Base-by-base conservation (phyloP, 1,139 yeast genomes). In the Pichia sp. region DNA sequence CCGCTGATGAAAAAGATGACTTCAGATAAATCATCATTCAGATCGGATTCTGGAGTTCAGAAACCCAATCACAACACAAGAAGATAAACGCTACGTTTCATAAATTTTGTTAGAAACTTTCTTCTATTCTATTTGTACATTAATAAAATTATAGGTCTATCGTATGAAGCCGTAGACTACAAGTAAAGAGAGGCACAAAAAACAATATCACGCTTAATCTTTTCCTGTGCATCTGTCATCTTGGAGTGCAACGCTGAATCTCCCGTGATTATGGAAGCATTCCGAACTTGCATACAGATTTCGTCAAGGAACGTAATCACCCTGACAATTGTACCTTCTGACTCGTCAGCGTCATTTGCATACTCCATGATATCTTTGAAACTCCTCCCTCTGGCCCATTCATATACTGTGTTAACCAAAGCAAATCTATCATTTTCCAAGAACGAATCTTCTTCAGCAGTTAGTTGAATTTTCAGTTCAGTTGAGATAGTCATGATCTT, bases 281-380 rank as follows among this genome's bases (percentile, higher is more conserved):
- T 87, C 75, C 87, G 89, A 43, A 93, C 97, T 68, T 93, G 95
- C 56, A 98, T 82, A 70, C 98, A 92, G 40, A 93, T 84, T 72
- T 93, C 99, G 71, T 93, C 99, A 56, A 93, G 74, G 64, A 98
- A 80, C 2, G 97, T 90, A 52, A 93, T 93, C 6, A 93, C 98
- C 65, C 99, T 79, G n/a, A 93, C 99, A 69, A 93, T 95, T 0
- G 97, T 89, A 42, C 99, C 99, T 71, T 93, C 99, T 40, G 95
- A 93, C 66, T 92, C 97, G 51, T 61, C 67, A 1, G 62, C 63
- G 47, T 66, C 69, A 45, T 67, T 65, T 7, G 67, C 63, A 61
- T 90, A 79, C 57, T 82, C 85, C 86, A 92, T 93, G 62, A 93
- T 93, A 56, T 89, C 95, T 61, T 87, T 87, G 73, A 93, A 93